phyloP scores from a whole-genome alignment of 805 yeast genomes.

The Candida insectorum region DNA sequence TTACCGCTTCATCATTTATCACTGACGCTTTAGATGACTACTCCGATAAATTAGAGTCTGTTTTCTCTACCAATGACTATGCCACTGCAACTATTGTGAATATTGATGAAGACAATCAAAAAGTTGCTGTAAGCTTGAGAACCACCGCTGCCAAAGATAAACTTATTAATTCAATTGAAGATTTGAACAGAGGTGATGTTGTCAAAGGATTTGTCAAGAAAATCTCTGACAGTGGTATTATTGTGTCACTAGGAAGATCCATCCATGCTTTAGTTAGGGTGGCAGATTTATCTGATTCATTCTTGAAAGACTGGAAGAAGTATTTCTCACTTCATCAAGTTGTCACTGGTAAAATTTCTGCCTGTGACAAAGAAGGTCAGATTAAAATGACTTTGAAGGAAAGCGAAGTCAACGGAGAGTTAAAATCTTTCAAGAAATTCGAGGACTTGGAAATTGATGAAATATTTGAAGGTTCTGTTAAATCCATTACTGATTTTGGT shows the following conservation, averaged over 20 bases:
- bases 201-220: constrained; percentile 80
- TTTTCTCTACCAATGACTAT: constrained; percentile 49
- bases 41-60: constrained; percentile 47
- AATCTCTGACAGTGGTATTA: constrained; percentile 72
- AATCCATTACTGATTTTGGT: constrained; percentile 81
- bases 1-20: constrained; percentile 62
- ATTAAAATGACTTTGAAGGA: constrained; percentile 78
- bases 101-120: constrained; percentile 46
- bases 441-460: constrained; percentile 70
- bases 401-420: constrained; percentile 71
- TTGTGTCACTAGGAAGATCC: constrained; percentile 68
- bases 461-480: constrained; percentile 72
- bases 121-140: constrained; percentile 64
- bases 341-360: constrained; percentile 69
- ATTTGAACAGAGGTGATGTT: constrained; percentile 65
- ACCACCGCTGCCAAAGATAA: constrained; percentile 47
- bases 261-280: constrained; percentile 79
- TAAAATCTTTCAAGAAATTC: constrained; percentile 54
- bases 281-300: constrained; percentile 76
- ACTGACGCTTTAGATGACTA: constrained; percentile 78
- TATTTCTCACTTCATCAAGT: constrained; percentile 66
- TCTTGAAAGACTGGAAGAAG: constrained; percentile 84
- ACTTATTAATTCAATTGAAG: constrained; percentile 44
- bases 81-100: constrained; percentile 55
- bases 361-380: constrained; percentile 58